These are phyloP conservation scores for Lipomyces sp. DNA, from an alignment of 805 yeast genomes.

Conservation along the genomic window DNA sequence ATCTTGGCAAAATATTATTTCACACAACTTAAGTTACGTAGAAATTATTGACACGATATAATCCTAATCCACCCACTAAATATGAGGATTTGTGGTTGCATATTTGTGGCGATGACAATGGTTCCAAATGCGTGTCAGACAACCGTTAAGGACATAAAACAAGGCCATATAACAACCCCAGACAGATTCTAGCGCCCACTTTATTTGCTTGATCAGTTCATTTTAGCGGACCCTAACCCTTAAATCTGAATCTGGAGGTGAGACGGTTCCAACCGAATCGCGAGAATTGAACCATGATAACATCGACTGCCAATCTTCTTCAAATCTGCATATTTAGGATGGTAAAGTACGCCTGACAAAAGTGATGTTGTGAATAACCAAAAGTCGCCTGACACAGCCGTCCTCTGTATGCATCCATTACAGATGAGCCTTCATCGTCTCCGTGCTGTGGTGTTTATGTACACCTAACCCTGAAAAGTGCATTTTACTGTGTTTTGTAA, in stretches of 20 bases:
- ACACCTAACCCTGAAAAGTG: not conserved
- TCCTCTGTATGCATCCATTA: not conserved
- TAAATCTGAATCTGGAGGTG: not conserved
- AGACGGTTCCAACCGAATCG: not conserved
- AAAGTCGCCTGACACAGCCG: not conserved
- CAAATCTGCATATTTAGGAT: not conserved
- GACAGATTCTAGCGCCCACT: not conserved
- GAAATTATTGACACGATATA: too few relatives aligned
- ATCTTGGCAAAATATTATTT: too few relatives aligned
- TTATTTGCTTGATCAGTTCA: too few relatives aligned
- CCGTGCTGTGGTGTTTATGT: not conserved
- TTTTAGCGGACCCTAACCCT: not conserved
- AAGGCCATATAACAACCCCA: not conserved
- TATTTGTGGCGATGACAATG: too few relatives aligned
- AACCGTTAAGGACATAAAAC: not conserved
- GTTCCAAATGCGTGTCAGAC: too few relatives aligned
- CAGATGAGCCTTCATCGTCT: not conserved
- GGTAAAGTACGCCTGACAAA: not conserved
- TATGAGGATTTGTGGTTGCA: too few relatives aligned
- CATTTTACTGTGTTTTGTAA: too few relatives aligned
- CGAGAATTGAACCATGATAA: not conserved
- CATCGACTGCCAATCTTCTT: not conserved
- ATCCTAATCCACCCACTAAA: too few relatives aligned
- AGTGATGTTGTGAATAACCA: slow-evolving; percentile 1
- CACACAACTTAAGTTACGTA: too few relatives aligned